Evolutionary conservation across 176 grass and related monocot genomes (phyloP).

Genomic region (Triticum monococcum): DNA sequence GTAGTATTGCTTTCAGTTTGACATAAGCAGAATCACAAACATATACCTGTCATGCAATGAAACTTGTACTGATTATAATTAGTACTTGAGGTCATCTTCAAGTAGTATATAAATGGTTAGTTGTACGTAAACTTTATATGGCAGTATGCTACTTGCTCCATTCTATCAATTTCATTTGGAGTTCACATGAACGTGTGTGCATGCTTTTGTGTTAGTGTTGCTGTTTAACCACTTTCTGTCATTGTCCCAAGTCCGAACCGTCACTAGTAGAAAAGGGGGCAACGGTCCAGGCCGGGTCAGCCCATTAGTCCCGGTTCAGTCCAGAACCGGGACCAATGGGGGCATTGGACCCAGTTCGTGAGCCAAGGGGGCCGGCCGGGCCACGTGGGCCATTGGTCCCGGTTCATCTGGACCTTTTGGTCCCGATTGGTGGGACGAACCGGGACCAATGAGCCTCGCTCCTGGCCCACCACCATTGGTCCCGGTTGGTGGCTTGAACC

Average conservation of each 20-base stretch:
- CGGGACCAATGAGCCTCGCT: too few relatives aligned
- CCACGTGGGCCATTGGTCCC: too few relatives aligned
- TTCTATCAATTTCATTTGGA: not conserved
- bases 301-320: too few relatives aligned
- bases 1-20: slow-evolving; percentile 28
- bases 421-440: too few relatives aligned
- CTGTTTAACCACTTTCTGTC: not conserved
- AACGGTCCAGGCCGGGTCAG: too few relatives aligned
- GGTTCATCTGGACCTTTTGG: too few relatives aligned
- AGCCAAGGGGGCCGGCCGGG: too few relatives aligned
- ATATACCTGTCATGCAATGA: not conserved
- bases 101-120: not conserved
- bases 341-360: too few relatives aligned
- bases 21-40: not conserved
- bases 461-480: too few relatives aligned
- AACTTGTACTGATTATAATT: not conserved
- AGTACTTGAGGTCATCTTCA: not conserved
- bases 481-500: too few relatives aligned
- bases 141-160: not conserved
- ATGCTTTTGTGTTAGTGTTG: not conserved
- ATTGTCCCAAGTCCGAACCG: not conserved
- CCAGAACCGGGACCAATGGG: too few relatives aligned
- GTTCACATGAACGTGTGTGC: not conserved
- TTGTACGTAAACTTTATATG: not conserved
- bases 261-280: too few relatives aligned